Conservation (phyloP, 345 rosid genomes). For the Aurinia saxatilis region DNA sequence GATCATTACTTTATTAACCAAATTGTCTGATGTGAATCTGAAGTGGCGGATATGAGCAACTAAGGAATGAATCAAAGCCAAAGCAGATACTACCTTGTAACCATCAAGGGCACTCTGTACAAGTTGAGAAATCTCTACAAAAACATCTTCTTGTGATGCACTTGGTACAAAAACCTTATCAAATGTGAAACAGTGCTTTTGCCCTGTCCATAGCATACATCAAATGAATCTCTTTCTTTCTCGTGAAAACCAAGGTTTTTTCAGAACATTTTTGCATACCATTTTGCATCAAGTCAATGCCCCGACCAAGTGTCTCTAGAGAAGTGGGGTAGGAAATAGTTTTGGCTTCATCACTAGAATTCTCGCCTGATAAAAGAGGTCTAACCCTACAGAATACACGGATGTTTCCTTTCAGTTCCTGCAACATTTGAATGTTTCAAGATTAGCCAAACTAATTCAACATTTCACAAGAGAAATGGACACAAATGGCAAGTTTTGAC, state of each 20-base stretch:
- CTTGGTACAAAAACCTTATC: conserved; percentile 82
- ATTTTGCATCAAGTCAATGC: conserved; percentile 72
- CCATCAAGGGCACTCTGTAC: conserved; percentile 99
- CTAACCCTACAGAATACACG: conserved; percentile 97
- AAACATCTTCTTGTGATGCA: conserved; percentile 80
- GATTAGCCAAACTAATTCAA: background rate
- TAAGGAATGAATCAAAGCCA: background rate
- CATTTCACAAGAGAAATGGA: background rate
- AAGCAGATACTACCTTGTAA: conserved; percentile 60
- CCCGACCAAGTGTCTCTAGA: conserved; percentile 68
- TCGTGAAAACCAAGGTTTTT: background rate
- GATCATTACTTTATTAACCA: background rate
- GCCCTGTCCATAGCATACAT: conserved; percentile 46
- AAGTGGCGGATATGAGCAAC: background rate
- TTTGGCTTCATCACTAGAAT: conserved; percentile 48
- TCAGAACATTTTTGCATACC: conserved; percentile 35
- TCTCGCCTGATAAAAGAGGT: conserved; percentile 69
- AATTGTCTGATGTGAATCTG: background rate
- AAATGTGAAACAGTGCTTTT: conserved; percentile 73
- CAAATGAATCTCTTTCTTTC: conserved; percentile 7
- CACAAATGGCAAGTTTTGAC: conserved; percentile 28
- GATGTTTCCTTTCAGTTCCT: conserved; percentile 97
- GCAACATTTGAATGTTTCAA: conserved; percentile 19
- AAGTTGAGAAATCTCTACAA: conserved; percentile 92
- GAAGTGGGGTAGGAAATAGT: conserved; percentile 66